phyloP scores from a whole-genome alignment of 2,329 filamentous ascomycete genomes.

The Colletotrichum tofieldiae region DNA sequence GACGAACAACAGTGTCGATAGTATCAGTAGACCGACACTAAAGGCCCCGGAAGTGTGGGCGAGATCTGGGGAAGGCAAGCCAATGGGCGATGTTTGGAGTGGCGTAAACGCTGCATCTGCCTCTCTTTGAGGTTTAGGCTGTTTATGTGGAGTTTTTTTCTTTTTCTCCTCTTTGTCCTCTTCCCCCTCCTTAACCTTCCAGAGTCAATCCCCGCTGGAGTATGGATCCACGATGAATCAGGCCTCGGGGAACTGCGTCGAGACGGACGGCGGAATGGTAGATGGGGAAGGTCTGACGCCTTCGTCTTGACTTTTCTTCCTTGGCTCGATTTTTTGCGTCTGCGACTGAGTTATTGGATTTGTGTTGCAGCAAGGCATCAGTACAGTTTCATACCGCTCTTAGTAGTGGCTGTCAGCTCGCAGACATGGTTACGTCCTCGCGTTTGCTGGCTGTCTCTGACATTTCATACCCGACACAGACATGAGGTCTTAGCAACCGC shows the following conservation, averaged over 20 bases:
- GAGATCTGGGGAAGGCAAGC: conserved; percentile 36
- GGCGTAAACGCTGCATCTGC: conserved; percentile 24
- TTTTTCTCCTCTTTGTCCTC: not conserved
- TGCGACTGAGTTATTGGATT: not conserved
- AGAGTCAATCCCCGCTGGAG: conserved; percentile 22
- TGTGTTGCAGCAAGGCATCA: conserved; percentile 15
- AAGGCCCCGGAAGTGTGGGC: conserved; percentile 15
- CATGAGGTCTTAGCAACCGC: not conserved
- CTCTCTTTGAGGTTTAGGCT: conserved; percentile 30
- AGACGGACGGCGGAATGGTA: conserved; percentile 21
- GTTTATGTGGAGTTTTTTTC: not conserved
- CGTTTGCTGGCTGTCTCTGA: not conserved
- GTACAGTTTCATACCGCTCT: not conserved
- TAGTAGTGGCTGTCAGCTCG: not conserved
- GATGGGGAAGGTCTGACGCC: conserved; percentile 21
- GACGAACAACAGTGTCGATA: conserved; percentile 25
- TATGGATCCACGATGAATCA: conserved; percentile 29
- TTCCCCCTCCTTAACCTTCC: conserved; percentile 7
- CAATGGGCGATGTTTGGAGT: conserved; percentile 23
- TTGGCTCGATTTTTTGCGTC: not conserved
- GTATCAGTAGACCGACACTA: not conserved
- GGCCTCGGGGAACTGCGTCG: conserved; percentile 16
- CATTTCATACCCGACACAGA: not conserved
- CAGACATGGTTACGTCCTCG: not conserved
- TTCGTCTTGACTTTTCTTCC: conserved; percentile 3